These are phyloP conservation scores for Thalia dealbata DNA, from an alignment of 176 grass and related monocot species.

Conservation along the genomic window DNA sequence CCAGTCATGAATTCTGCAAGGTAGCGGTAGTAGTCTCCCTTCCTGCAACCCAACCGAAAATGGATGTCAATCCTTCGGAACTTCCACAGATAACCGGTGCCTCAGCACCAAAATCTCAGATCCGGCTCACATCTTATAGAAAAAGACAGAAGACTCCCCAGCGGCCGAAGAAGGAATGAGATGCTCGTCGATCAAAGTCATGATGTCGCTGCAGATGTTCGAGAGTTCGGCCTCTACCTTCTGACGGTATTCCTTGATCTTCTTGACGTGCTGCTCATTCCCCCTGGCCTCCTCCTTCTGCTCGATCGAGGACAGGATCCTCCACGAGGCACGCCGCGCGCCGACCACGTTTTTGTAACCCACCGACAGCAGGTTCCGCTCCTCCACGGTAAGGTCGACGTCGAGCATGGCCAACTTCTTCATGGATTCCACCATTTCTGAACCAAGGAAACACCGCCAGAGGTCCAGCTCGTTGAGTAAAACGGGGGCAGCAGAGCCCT, in stretches of 20 bases:
- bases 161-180: not conserved
- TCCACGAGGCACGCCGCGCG: slow-evolving; percentile 11
- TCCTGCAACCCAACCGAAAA: not conserved
- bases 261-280: slow-evolving; percentile 8
- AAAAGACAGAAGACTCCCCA: slow-evolving; percentile 6
- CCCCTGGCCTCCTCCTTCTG: slow-evolving; percentile 15
- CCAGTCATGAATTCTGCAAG: slow-evolving; percentile 1
- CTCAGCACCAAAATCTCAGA: not conserved
- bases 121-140: slow-evolving; percentile 15
- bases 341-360: slow-evolving; percentile 14
- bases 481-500: not conserved
- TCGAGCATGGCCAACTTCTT: slow-evolving; percentile 11
- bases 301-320: slow-evolving; percentile 22
- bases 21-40: slow-evolving; percentile 5
- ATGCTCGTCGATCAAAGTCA: slow-evolving; percentile 11
- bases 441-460: not conserved
- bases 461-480: not conserved
- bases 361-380: slow-evolving; percentile 19
- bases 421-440: slow-evolving; percentile 16
- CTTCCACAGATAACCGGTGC: not conserved
- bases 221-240: slow-evolving; percentile 11
- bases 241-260: slow-evolving; percentile 4
- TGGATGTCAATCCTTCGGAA: no score
- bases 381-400: slow-evolving; percentile 11
- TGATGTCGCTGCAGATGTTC: slow-evolving; percentile 9